A percentile compares a stretch with the other conserved stretches of the same genome.
Evolutionary conservation across 2,329 filamentous ascomycete genomes (phyloP).

Genomic region (Epichloe sp.): DNA sequence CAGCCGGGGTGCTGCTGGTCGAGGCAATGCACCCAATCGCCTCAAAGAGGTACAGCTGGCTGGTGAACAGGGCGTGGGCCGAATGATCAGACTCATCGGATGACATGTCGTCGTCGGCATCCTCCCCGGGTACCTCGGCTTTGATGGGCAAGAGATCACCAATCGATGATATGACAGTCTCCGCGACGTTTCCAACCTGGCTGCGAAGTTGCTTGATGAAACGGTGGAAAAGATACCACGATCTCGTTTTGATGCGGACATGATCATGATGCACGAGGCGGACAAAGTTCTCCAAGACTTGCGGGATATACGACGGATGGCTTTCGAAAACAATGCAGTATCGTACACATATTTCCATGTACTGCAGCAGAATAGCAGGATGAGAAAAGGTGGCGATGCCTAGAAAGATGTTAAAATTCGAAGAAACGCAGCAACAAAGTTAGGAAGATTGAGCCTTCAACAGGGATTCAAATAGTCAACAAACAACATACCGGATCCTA

Average conservation of each 20-base stretch:
- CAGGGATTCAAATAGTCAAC: background rate
- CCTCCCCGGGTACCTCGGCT: conserved; percentile 68
- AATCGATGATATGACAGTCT: conserved; percentile 83
- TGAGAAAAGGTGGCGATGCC: conserved; percentile 78
- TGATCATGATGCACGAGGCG: conserved; percentile 79
- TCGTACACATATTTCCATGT: conserved; percentile 95
- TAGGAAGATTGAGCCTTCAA: background rate
- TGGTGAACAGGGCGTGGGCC: conserved; percentile 80
- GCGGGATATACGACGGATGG: conserved; percentile 67
- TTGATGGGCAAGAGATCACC: conserved; percentile 80
- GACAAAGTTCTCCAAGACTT: conserved; percentile 84
- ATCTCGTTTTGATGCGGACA: conserved; percentile 73
- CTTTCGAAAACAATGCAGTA: conserved; percentile 89
- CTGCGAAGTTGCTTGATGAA: conserved; percentile 77
- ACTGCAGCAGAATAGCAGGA: conserved; percentile 85
- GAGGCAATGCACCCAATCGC: conserved; percentile 89
- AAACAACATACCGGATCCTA: conserved; percentile 61
- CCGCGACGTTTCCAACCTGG: conserved; percentile 77
- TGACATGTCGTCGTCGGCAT: conserved; percentile 82
- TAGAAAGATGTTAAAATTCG: conserved; percentile 18
- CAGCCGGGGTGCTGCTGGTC: conserved; percentile 58
- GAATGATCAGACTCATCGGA: conserved; percentile 86
- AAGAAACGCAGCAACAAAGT: background rate
- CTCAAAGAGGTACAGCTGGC: conserved; percentile 88
- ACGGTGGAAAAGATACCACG: conserved; percentile 94